Evolutionary conservation across 306 rosid species (phyloP).

Genomic region (Citrullus amarus): DNA sequence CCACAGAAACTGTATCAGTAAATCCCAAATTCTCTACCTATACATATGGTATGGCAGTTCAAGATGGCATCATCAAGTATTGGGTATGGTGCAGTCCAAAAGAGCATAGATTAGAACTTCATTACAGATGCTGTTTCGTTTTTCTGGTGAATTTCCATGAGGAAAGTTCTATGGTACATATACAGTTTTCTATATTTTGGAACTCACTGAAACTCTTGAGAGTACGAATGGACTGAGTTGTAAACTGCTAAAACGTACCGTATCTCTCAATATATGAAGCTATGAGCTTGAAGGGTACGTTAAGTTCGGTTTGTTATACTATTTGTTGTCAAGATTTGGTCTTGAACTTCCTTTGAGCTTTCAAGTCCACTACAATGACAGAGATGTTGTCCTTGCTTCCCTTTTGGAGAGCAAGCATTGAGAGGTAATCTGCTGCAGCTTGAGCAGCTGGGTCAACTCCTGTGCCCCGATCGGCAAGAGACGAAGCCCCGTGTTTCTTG

Average conservation of each 20-base stretch:
- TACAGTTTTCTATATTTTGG: slow-evolving; percentile 5
- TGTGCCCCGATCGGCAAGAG: slow-evolving; percentile 20
- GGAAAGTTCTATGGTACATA: slow-evolving; percentile 7
- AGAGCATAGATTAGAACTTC: slow-evolving; percentile 2
- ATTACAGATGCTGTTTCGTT: not conserved
- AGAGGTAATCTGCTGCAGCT: slow-evolving; percentile 42
- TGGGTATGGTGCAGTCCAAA: slow-evolving; percentile 5
- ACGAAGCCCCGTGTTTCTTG: slow-evolving; percentile 29
- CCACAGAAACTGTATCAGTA: not conserved
- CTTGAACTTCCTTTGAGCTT: slow-evolving; percentile 23
- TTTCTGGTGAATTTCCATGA: not conserved
- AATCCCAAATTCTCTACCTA: slow-evolving; percentile 7
- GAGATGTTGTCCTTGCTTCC: slow-evolving; percentile 31
- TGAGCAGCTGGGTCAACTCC: slow-evolving; percentile 46
- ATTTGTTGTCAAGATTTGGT: slow-evolving; percentile 3
- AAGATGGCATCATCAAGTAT: not conserved
- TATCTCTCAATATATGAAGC: not conserved
- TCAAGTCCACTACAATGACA: slow-evolving; percentile 25
- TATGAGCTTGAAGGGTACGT: not conserved
- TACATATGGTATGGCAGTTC: not conserved
- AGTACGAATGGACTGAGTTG: not conserved
- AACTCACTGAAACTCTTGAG: not conserved
- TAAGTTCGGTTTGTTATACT: not conserved
- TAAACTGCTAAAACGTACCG: not conserved
- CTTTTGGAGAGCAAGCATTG: slow-evolving; percentile 42